A percentile compares a stretch with the other conserved stretches of the same genome.
Conservation (phyloP, 495 filamentous ascomycete species). For the Aspergillus haitiensis region DNA sequence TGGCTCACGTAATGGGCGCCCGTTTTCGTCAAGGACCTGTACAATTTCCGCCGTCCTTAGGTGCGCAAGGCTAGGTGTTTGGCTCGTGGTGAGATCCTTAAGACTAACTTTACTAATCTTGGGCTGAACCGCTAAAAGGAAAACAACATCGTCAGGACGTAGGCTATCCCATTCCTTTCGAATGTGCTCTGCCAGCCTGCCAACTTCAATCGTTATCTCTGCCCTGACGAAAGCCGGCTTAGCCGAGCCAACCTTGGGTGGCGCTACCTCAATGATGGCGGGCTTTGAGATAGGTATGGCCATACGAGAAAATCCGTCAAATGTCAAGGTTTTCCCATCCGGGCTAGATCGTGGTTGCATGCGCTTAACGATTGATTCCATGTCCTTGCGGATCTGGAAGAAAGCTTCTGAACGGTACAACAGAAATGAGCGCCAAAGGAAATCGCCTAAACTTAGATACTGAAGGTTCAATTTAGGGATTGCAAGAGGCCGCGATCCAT, state of each 20-base stretch:
- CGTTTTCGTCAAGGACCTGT: constrained; percentile 86
- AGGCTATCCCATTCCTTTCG: constrained; percentile 90
- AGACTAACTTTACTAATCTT: constrained; percentile 54
- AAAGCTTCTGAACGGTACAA: constrained; percentile 90
- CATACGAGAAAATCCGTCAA: constrained; percentile 89
- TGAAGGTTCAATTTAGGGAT: constrained; percentile 95
- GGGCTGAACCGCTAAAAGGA: constrained; percentile 69
- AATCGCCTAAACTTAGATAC: constrained; percentile 92
- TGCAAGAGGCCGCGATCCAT: constrained; percentile 84
- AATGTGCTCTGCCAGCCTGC: constrained; percentile 68
- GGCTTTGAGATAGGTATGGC: constrained; percentile 83
- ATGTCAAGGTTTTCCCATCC: constrained; percentile 61
- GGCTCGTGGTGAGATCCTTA: constrained; percentile 49
- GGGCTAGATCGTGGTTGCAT: constrained; percentile 68
- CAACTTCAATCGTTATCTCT: constrained; percentile 86
- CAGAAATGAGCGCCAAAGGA: constrained; percentile 88
- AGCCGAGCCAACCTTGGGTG: constrained; percentile 78
- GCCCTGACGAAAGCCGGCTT: constrained; percentile 83
- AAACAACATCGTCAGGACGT: constrained; percentile 86
- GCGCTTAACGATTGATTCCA: constrained; percentile 78
- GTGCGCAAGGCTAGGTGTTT: constrained; percentile 61
- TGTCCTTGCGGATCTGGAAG: constrained; percentile 88
- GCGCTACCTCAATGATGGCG: constrained; percentile 83
- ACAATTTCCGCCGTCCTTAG: constrained; percentile 84
- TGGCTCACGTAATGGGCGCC: constrained; percentile 68